Evolutionary conservation across 1,284 basidiomycete genomes (phyloP).

Genomic region (Leccinum pseudoinsigne): DNA sequence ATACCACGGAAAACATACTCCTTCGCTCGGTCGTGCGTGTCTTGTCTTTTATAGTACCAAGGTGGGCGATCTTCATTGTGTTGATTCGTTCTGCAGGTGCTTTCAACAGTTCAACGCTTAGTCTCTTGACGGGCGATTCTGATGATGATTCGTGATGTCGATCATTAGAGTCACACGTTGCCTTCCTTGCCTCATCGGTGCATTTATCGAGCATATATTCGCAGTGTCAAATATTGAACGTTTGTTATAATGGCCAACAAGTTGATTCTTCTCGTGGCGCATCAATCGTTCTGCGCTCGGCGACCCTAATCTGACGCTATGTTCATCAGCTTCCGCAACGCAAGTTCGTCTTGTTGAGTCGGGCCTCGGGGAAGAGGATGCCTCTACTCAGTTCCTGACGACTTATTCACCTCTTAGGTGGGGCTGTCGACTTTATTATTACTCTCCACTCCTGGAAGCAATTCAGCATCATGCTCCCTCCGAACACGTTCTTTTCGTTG

Average conservation of each 20-base stretch:
- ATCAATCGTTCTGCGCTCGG: not conserved
- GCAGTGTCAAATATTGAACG: conserved; percentile 1
- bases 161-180: not conserved
- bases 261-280: not conserved
- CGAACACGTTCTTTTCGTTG: not conserved
- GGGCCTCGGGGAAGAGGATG: not conserved
- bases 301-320: not conserved
- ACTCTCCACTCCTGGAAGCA: not conserved
- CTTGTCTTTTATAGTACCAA: not conserved
- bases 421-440: not conserved
- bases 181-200: conserved; percentile 5
- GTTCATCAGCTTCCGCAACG: not conserved
- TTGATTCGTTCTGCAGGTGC: conserved; percentile 18
- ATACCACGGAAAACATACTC: conserved; percentile 32
- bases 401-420: not conserved
- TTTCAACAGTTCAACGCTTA: conserved; percentile 30
- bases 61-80: not conserved
- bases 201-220: conserved; percentile 13
- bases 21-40: conserved; percentile 30
- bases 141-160: conserved; percentile 28
- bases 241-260: conserved; percentile 8
- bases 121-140: conserved; percentile 27
- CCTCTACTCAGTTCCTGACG: not conserved
- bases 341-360: not conserved
- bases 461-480: not conserved